Conservation (phyloP, 495 filamentous ascomycete genomes). For the Neurospora sp. region DNA sequence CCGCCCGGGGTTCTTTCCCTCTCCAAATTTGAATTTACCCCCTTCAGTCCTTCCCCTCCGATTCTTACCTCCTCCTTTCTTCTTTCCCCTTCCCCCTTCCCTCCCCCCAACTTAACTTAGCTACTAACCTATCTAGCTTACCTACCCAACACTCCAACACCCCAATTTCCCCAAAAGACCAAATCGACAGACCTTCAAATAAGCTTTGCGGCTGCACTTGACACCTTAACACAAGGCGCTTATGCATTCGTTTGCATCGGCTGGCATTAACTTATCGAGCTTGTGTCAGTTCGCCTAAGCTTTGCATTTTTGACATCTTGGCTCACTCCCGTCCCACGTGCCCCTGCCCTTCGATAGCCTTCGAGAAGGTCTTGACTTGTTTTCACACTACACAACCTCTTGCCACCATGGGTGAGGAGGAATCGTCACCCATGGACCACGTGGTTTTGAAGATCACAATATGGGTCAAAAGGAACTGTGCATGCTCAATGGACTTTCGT, state of each 20-base stretch:
- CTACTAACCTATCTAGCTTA: neutral
- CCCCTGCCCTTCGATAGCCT: neutral
- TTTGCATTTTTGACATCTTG: neutral
- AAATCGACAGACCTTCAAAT: neutral
- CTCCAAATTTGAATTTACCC: neutral
- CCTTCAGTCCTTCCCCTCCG: neutral
- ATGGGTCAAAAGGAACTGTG: neutral
- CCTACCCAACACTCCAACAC: neutral
- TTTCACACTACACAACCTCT: neutral
- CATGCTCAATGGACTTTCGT: neutral
- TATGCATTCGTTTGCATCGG: neutral
- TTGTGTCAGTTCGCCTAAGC: neutral
- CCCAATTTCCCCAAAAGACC: neutral
- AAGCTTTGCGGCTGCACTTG: neutral
- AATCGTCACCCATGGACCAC: neutral
- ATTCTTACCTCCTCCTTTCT: too few relatives aligned
- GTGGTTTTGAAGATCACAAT: neutral
- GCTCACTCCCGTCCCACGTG: neutral
- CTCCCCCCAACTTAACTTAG: neutral
- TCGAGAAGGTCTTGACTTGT: neutral
- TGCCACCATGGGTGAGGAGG: neutral
- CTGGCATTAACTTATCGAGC: neutral
- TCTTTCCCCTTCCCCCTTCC: neutral
- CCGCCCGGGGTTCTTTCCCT: neutral
- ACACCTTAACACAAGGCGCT: neutral